A percentile compares a stretch with the other conserved stretches of the same genome.
Conservation (phyloP, 2,329 filamentous ascomycete genomes). For the Diaporthe ampelina region DNA sequence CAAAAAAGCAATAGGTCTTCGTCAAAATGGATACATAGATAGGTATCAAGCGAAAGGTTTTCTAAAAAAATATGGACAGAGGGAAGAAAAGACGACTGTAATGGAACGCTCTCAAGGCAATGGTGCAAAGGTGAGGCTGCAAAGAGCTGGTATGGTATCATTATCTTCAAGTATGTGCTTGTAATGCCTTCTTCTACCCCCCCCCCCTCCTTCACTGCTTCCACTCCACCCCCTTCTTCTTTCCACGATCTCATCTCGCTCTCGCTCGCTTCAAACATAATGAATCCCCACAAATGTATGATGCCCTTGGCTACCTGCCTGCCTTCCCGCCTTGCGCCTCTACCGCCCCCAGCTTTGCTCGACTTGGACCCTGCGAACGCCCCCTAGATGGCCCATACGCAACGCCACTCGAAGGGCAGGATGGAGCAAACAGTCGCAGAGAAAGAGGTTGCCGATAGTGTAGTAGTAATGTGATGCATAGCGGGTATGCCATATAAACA, state of each 20-base stretch:
- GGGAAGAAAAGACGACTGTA: not conserved
- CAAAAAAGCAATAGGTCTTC: no score
- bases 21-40: no score
- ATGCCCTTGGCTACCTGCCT: conserved; percentile 1
- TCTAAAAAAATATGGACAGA: not conserved
- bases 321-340: not conserved
- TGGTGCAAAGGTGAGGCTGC: not conserved
- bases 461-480: conserved; percentile 24
- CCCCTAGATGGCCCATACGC: not conserved
- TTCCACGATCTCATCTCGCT: not conserved
- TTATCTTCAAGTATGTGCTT: conserved; percentile 34
- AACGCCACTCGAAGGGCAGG: not conserved
- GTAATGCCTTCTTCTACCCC: not conserved
- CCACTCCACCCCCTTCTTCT: no score
- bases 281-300: conserved; percentile 26
- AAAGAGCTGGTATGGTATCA: conserved; percentile 32
- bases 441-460: not conserved
- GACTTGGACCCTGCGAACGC: not conserved
- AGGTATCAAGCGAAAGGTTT: no score
- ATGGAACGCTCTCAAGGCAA: not conserved
- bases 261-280: conserved; percentile 20
- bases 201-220: no score
- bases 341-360: not conserved
- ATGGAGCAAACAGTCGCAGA: not conserved
- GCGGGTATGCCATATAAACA: conserved; percentile 33